Conservation (phyloP, 352 stramenopile genomes). For the Pythium volutum region DNA sequence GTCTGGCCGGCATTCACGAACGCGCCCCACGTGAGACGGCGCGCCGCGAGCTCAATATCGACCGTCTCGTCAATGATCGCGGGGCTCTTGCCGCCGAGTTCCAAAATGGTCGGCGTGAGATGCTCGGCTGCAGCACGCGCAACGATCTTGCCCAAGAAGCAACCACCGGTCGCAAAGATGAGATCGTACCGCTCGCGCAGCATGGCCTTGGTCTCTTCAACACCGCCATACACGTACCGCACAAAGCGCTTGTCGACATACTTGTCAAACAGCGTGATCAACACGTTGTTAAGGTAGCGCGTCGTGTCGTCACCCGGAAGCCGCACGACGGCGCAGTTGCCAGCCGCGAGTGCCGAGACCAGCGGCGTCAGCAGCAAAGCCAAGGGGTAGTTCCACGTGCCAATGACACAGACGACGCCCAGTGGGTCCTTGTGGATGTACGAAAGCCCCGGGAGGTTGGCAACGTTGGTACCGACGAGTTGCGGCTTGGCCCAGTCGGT, state of each 20-base stretch:
- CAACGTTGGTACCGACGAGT: slow-evolving; percentile 43
- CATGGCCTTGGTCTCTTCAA: slow-evolving; percentile 81
- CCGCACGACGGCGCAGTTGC: slow-evolving; percentile 95
- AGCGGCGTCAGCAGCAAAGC: slow-evolving; percentile 51
- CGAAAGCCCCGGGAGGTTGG: slow-evolving; percentile 53
- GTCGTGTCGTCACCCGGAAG: slow-evolving; percentile 86
- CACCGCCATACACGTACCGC: slow-evolving; percentile 79
- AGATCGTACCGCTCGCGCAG: slow-evolving; percentile 75
- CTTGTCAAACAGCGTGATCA: slow-evolving; percentile 63
- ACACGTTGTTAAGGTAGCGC: slow-evolving; percentile 47
- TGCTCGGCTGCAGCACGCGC: slow-evolving; percentile 87
- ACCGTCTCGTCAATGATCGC: slow-evolving; percentile 78
- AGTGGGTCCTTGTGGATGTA: slow-evolving; percentile 73
- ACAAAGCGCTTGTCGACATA: slow-evolving; percentile 78
- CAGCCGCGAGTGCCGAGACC: slow-evolving; percentile 64
- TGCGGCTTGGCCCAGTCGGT: slow-evolving; percentile 58
- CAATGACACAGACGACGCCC: slow-evolving; percentile 87
- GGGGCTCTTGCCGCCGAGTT: slow-evolving; percentile 94
- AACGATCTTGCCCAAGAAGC: slow-evolving; percentile 88
- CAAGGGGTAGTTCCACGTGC: slow-evolving; percentile 93
- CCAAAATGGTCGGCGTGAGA: slow-evolving; percentile 93
- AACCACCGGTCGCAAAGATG: slow-evolving; percentile 80
- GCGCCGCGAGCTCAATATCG: slow-evolving; percentile 52
- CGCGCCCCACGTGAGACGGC: slow-evolving; percentile 85
- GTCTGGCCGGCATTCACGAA: slow-evolving; percentile 93